A percentile compares a stretch with the other conserved stretches of the same genome.
These are phyloP conservation scores for Xylariaceae sp. DNA, from an alignment of 2,329 filamentous ascomycete species.

Conservation along the genomic window DNA sequence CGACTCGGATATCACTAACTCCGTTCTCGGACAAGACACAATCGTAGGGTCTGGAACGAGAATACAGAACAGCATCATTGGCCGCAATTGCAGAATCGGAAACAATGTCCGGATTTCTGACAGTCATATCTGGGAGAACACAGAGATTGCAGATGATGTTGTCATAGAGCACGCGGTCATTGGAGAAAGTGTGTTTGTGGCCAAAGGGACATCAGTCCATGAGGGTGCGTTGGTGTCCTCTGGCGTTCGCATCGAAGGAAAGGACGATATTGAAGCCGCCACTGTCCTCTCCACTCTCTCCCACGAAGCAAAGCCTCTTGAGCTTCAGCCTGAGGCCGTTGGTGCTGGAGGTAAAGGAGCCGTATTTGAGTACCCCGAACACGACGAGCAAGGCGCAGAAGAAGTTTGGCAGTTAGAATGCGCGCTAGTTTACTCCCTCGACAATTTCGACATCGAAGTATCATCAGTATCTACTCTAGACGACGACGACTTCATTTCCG, in stretches of 20 bases:
- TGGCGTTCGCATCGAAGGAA: conserved; percentile 68
- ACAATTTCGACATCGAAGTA: conserved; percentile 50
- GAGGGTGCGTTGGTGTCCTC: conserved; percentile 77
- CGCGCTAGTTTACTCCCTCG: conserved; percentile 54
- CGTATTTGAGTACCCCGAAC: conserved; percentile 44
- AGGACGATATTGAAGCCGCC: conserved; percentile 42
- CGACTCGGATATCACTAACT: conserved; percentile 67
- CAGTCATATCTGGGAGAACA: conserved; percentile 86
- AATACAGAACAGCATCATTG: conserved; percentile 76
- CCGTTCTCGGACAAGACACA: conserved; percentile 74
- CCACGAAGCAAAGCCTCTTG: conserved; percentile 36
- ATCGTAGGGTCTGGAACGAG: conserved; percentile 69
- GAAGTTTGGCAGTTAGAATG: conserved; percentile 53
- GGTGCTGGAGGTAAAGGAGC: conserved; percentile 52
- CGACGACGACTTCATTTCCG: conserved; percentile 63
- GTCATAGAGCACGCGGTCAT: conserved; percentile 71
- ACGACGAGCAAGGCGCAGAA: conserved; percentile 49
- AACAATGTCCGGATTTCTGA: conserved; percentile 75
- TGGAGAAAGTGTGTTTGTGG: conserved; percentile 69
- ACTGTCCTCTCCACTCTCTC: conserved; percentile 39
- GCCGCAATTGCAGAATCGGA: conserved; percentile 81
- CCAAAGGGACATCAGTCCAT: conserved; percentile 66
- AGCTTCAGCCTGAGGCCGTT: conserved; percentile 45
- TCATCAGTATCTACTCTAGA: conserved; percentile 59
- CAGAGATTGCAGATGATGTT: conserved; percentile 71